A percentile compares a stretch with the other conserved stretches of the same genome.
Conservation (phyloP, 2,329 filamentous ascomycete species). For the Scedosporium apiospermum region DNA sequence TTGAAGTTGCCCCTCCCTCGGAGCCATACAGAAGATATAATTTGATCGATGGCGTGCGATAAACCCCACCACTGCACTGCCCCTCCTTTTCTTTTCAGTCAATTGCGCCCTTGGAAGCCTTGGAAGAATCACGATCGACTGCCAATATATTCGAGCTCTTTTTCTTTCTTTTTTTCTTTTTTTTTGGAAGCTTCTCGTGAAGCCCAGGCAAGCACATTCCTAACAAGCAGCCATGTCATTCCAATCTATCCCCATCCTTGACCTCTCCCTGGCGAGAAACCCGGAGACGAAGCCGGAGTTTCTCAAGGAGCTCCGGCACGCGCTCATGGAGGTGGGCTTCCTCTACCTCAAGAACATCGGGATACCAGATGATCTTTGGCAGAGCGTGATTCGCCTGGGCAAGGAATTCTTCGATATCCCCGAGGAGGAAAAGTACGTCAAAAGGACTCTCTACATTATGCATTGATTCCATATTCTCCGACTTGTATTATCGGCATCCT, state of each 20-base stretch:
- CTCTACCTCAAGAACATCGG: constrained; percentile 76
- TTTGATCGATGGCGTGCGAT: no score
- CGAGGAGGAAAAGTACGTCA: constrained; percentile 58
- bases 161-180: no score
- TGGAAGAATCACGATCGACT: not conserved
- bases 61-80: not conserved
- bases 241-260: constrained; percentile 66
- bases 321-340: constrained; percentile 80
- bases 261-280: constrained; percentile 57
- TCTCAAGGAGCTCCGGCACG: constrained; percentile 59
- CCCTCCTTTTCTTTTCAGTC: not conserved
- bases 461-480: no score
- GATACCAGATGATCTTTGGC: constrained; percentile 55
- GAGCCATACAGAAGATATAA: no score
- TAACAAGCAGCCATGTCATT: constrained; percentile 50
- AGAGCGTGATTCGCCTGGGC: constrained; percentile 57
- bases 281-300: constrained; percentile 62
- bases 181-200: not conserved
- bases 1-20: no score
- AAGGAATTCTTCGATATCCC: constrained; percentile 70
- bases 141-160: not conserved
- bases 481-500: not conserved
- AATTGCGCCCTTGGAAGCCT: not conserved
- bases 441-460: no score
- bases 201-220: not conserved